These are phyloP conservation scores for Prosopis cineraria DNA, from an alignment of 306 rosid genomes.

Conservation along the genomic window DNA sequence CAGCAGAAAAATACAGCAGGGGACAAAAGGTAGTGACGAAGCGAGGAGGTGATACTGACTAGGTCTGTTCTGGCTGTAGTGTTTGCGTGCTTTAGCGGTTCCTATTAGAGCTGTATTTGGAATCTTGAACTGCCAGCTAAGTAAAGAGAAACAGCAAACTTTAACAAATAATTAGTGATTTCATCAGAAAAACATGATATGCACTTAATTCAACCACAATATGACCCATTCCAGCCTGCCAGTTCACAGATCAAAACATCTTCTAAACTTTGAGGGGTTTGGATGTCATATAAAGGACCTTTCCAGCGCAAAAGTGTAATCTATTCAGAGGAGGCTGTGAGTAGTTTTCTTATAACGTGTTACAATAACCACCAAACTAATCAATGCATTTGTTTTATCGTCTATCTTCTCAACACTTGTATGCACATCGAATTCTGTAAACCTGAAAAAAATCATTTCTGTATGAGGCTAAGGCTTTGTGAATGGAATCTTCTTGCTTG, in stretches of 20 bases:
- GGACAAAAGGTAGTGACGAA: no score
- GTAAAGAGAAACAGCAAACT: no score
- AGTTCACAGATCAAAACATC: not conserved
- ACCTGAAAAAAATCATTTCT: conserved; percentile 9
- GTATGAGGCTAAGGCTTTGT: conserved; percentile 14
- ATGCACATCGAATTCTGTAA: not conserved
- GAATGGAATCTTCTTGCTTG: conserved; percentile 12
- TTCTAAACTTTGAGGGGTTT: not conserved
- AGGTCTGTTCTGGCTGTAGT: no score
- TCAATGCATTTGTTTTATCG: not conserved
- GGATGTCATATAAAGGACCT: not conserved
- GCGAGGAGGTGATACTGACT: no score
- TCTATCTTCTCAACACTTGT: not conserved
- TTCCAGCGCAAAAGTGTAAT: not conserved
- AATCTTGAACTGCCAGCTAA: no score
- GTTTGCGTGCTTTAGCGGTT: no score
- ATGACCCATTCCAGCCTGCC: not conserved
- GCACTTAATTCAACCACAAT: not conserved
- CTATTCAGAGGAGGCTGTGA: not conserved
- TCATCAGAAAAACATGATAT: not conserved
- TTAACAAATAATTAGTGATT: no score
- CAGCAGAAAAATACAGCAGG: no score
- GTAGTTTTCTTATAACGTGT: not conserved
- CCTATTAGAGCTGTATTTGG: no score
- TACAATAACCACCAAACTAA: not conserved